Evolutionary conservation across 192 early-diverging fungal species (phyloP).

Genomic region (Obelidium mucronatum): DNA sequence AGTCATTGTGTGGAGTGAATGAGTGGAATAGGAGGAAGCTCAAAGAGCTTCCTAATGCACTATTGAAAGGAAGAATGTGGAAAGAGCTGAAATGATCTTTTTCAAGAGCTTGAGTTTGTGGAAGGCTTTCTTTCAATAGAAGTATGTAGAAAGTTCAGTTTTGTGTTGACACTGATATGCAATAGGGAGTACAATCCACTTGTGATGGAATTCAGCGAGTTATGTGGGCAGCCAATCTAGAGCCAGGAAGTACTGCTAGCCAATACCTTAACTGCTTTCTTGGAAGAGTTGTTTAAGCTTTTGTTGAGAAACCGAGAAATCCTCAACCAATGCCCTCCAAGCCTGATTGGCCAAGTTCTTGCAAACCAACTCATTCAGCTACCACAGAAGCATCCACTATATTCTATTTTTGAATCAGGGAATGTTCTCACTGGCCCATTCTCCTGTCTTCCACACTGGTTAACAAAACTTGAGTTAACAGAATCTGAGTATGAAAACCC

Average conservation of each 20-base stretch:
- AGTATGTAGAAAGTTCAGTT: slow-evolving; percentile 9
- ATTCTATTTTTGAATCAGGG: neutral
- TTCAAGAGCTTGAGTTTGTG: slow-evolving; percentile 12
- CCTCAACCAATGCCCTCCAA: neutral
- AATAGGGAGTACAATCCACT: too few species aligned
- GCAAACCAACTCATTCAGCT: neutral
- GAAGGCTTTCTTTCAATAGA: slow-evolving; percentile 2
- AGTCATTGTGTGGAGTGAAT: neutral
- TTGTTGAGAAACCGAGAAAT: neutral
- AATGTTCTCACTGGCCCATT: too few species aligned
- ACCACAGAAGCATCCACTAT: neutral
- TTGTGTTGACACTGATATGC: too few species aligned
- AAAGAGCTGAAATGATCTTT: neutral
- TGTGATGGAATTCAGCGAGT: slow-evolving; percentile 5
- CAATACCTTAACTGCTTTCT: too few species aligned
- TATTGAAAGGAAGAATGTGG: neutral
- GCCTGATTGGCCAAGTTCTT: neutral
- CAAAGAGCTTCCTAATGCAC: slow-evolving; percentile 17
- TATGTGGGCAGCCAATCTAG: too few species aligned
- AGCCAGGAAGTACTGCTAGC: too few species aligned
- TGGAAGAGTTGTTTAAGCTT: neutral
- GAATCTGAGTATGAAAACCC: too few species aligned
- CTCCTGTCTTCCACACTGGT: too few species aligned
- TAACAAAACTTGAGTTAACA: too few species aligned
- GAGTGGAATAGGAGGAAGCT: slow-evolving; percentile 31